These are phyloP conservation scores for Talaromyces sp. DNA, from an alignment of 2,329 filamentous ascomycete genomes.

Conservation along the genomic window DNA sequence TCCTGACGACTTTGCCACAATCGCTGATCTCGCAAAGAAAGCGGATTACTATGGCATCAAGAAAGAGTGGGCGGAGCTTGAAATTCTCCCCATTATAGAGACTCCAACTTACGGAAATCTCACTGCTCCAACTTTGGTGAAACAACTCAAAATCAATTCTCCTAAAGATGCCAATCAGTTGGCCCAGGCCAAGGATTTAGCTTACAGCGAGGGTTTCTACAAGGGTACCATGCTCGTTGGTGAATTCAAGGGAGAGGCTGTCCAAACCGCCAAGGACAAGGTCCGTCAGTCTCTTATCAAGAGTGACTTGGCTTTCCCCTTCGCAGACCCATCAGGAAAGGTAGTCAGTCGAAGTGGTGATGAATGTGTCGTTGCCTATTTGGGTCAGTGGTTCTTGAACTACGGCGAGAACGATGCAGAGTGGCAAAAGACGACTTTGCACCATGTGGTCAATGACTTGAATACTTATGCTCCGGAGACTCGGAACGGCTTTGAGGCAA, in stretches of 20 bases:
- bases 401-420: slow-evolving; percentile 77
- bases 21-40: slow-evolving; percentile 86
- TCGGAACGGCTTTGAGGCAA: slow-evolving; percentile 74
- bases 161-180: slow-evolving; percentile 91
- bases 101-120: slow-evolving; percentile 84
- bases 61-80: slow-evolving; percentile 91
- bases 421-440: slow-evolving; percentile 72
- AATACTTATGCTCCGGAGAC: slow-evolving; percentile 77
- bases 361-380: slow-evolving; percentile 84
- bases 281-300: slow-evolving; percentile 74
- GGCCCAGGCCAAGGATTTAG: slow-evolving; percentile 87
- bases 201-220: slow-evolving; percentile 97
- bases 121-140: slow-evolving; percentile 74
- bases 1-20: slow-evolving; percentile 88
- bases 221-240: slow-evolving; percentile 85
- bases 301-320: slow-evolving; percentile 74
- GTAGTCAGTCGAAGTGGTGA: slow-evolving; percentile 87
- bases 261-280: slow-evolving; percentile 80
- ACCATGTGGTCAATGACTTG: slow-evolving; percentile 66
- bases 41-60: slow-evolving; percentile 92
- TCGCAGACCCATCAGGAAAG: slow-evolving; percentile 86
- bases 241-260: slow-evolving; percentile 79
- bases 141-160: slow-evolving; percentile 92
- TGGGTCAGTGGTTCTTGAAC: slow-evolving; percentile 98
- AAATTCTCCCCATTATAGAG: slow-evolving; percentile 82